Base-by-base conservation (phyloP, 2,329 filamentous ascomycete species). In the Triangularia verruculosa region DNA sequence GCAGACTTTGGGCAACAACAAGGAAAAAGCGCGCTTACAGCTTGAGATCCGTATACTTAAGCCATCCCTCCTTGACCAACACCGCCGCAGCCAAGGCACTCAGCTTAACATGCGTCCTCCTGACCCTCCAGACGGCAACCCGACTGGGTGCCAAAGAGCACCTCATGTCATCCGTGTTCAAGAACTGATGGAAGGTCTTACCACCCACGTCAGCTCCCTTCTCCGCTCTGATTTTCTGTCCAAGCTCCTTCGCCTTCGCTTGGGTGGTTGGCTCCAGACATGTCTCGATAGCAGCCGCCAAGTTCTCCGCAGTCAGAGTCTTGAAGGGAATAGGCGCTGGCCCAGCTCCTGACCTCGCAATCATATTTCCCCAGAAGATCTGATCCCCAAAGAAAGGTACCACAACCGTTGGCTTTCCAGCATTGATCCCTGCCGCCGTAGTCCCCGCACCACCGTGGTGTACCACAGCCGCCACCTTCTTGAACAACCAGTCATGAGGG, bases 401-500 rank as follows among this genome's bases (percentile, higher is more conserved):
- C 2, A 96, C 83, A 1, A 95, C 85, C 0, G 92, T 96, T 1
- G 92, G 92, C 61, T 88, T 88, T 24, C 92, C 92, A 1, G 88
- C 85, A 17, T 89, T 85, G 65, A 96, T 91, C n/a, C 92, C 92
- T 0, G 92, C 91, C 1, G 92, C 92, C 1, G 92, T 96, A 2
- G 92, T 97, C 17, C 92, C 92, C 8, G 92, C 92, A 63, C 93
- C 92, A 22, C 92, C 93, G 67, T 96, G 92, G 72, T 96, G 93
- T 4, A 95, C 89, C 1, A 96, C 92, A 52, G 87, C 89, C 0
- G 90, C 89, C 0, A 96, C 92, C 39, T 84, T 87, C 67, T 91
- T 82, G 75, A 96, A 96, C 0, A 96, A 78, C 92, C 92, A 96
- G 76, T 96, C 93, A 67, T 96, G 93, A 1, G 92, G 92, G 53